Percentiles rank a stretch among this genome's conserved stretches.
These are phyloP conservation scores for Paraphoma sp. DNA, from an alignment of 2,329 filamentous ascomycete species.

Conservation along the genomic window DNA sequence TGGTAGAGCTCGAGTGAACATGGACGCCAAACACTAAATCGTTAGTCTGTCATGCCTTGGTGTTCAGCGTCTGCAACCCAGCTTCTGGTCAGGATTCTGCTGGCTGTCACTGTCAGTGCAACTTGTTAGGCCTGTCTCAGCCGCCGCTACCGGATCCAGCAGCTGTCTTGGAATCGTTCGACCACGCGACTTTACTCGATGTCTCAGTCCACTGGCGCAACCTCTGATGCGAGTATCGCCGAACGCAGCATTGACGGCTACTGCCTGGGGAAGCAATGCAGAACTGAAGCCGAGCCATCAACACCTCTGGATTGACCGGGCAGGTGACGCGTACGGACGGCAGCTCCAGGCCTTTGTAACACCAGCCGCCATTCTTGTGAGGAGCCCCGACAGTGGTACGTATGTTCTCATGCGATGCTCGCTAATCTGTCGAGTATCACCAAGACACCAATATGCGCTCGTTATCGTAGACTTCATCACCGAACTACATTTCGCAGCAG, in stretches of 20 bases:
- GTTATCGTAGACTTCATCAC: conserved; percentile 3
- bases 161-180: background rate
- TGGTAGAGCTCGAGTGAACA: background rate
- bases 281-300: conserved; percentile 14
- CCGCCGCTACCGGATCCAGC: conserved; percentile 1
- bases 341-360: conserved; percentile 18
- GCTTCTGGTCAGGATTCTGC: background rate
- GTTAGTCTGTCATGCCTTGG: conserved; percentile 1
- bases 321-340: conserved; percentile 6
- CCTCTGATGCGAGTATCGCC: conserved; percentile 1
- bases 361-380: conserved; percentile 5
- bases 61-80: background rate
- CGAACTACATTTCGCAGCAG: background rate
- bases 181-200: background rate
- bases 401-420: conserved; percentile 6
- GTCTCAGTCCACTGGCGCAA: background rate
- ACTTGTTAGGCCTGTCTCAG: conserved; percentile 6
- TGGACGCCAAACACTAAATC: conserved; percentile 1
- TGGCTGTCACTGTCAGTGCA: conserved; percentile 9
- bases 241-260: conserved; percentile 6
- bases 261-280: conserved; percentile 14
- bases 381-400: conserved; percentile 4
- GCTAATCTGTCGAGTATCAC: conserved; percentile 11
- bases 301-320: conserved; percentile 7
- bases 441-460: conserved; percentile 5